A percentile compares a stretch with the other conserved stretches of the same genome.
These are phyloP conservation scores for Fraxinus floribunda DNA, from an alignment of 305 asterid genomes.

Conservation along the genomic window DNA sequence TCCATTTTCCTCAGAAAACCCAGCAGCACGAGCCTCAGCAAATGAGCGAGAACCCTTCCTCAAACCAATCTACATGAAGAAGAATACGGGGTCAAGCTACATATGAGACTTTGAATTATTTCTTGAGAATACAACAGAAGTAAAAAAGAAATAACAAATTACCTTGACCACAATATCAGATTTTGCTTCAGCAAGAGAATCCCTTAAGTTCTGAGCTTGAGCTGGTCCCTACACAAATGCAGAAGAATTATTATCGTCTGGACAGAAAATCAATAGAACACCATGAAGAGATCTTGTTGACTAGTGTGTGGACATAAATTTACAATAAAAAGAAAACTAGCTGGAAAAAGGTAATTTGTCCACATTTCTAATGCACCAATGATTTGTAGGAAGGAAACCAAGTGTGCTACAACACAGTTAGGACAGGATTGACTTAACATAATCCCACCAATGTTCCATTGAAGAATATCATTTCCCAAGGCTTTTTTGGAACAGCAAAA, in stretches of 20 bases:
- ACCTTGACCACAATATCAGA: slow-evolving; percentile 95
- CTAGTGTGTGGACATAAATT: not conserved
- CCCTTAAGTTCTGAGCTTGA: slow-evolving; percentile 91
- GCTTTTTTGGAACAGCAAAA: not conserved
- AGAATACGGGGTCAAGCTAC: slow-evolving; percentile 16
- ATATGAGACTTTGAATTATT: not conserved
- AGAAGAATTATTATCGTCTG: slow-evolving; percentile 2
- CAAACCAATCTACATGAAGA: slow-evolving; percentile 69
- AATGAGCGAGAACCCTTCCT: slow-evolving; percentile 92
- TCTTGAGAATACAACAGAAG: not conserved
- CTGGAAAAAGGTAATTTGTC: not conserved
- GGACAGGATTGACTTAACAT: not conserved
- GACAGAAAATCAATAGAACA: not conserved
- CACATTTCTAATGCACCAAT: not conserved
- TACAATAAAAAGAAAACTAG: slow-evolving; percentile 12
- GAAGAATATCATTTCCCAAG: not conserved
- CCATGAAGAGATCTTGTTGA: not conserved
- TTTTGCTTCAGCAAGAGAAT: slow-evolving; percentile 71
- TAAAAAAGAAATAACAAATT: not conserved
- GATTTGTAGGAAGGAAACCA: not conserved
- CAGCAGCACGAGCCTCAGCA: slow-evolving; percentile 87
- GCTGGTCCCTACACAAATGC: slow-evolving; percentile 73
- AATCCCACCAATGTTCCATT: not conserved
- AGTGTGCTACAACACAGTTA: not conserved
- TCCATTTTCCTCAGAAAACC: slow-evolving; percentile 87